Percentiles rank a stretch among this genome's conserved stretches.
Conservation (phyloP, 1,284 basidiomycete genomes). For the Athelia sp. region DNA sequence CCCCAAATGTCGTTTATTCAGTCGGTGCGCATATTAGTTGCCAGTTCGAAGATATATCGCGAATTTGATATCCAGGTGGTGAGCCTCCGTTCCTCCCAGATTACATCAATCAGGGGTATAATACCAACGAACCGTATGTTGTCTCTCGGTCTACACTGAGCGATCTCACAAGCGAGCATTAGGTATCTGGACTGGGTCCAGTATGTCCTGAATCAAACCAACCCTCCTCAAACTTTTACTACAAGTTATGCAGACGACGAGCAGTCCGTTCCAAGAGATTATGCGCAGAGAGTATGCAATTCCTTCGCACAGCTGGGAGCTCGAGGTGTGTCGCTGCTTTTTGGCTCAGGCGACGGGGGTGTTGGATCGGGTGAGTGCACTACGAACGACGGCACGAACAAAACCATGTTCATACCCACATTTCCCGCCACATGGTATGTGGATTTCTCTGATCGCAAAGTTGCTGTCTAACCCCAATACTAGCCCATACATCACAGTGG, state of each 20-base stretch:
- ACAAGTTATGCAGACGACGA: constrained; percentile 58
- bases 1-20: constrained; percentile 3
- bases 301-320: constrained; percentile 56
- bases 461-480: no score
- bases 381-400: constrained; percentile 53
- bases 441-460: no score
- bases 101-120: constrained; percentile 41
- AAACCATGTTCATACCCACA: constrained; percentile 52
- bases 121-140: constrained; percentile 45
- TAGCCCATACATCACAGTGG: no score
- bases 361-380: constrained; percentile 61
- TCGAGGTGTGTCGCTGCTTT: constrained; percentile 57
- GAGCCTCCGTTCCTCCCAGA: constrained; percentile 63
- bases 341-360: constrained; percentile 54
- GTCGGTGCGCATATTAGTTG: no score
- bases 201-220: constrained; percentile 42
- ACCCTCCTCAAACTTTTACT: constrained; percentile 50
- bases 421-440: constrained; percentile 58
- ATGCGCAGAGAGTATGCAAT: constrained; percentile 52
- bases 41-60: constrained; percentile 8
- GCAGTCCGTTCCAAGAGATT: constrained; percentile 49
- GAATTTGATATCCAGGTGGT: constrained; percentile 36
- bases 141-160: no score
- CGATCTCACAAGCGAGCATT: no score
- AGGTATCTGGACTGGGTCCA: constrained; percentile 48